Percentiles rank a stretch among this genome's conserved stretches.
These are phyloP conservation scores for Plectosphaerella cucumerina DNA, from an alignment of 2,329 filamentous ascomycete species.

Conservation along the genomic window DNA sequence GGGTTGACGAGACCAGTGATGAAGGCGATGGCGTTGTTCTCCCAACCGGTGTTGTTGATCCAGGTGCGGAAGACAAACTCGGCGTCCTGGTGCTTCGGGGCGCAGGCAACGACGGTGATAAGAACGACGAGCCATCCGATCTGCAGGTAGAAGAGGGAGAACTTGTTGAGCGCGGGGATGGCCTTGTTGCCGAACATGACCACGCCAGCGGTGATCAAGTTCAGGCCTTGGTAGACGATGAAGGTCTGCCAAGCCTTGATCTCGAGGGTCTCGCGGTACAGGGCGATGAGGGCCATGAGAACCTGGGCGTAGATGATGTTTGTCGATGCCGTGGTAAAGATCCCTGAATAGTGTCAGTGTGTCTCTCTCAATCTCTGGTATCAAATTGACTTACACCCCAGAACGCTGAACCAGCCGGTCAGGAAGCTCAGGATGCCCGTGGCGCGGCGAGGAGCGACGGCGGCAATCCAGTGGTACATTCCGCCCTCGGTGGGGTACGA, in stretches of 20 bases:
- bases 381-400: constrained; percentile 21
- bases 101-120: constrained; percentile 41
- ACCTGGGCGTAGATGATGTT: constrained; percentile 38
- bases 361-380: not conserved
- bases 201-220: constrained; percentile 35
- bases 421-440: constrained; percentile 37
- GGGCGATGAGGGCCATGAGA: constrained; percentile 34
- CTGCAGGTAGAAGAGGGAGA: constrained; percentile 41
- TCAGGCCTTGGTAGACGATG: constrained; percentile 36
- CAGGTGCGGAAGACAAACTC: constrained; percentile 49
- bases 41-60: constrained; percentile 50
- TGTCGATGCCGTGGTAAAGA: constrained; percentile 38
- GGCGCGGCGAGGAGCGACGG: constrained; percentile 33
- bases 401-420: constrained; percentile 38
- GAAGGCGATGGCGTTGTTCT: constrained; percentile 43
- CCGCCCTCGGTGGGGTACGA: constrained; percentile 44
- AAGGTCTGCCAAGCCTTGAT: constrained; percentile 45
- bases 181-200: constrained; percentile 43
- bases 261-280: constrained; percentile 32
- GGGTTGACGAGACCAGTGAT: constrained; percentile 46
- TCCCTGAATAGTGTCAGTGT: constrained; percentile 23
- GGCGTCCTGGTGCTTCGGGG: constrained; percentile 36
- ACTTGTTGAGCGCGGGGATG: constrained; percentile 38
- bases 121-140: constrained; percentile 42
- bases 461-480: constrained; percentile 48